Conservation (phyloP, 352 stramenopile genomes). For the Globisporangium spiculum region DNA sequence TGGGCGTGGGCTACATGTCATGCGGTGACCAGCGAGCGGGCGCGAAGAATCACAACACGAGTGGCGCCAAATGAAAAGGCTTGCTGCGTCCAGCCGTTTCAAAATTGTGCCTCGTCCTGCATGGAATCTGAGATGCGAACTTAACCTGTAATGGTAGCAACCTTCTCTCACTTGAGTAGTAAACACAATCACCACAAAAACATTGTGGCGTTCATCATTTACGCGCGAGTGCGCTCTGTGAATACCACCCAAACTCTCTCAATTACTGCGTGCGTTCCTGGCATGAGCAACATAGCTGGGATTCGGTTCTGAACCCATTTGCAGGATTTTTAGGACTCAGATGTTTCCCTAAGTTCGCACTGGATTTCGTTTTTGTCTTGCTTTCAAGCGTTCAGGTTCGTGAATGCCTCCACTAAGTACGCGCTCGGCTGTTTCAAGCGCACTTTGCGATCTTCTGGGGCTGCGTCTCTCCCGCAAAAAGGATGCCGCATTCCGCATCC, state of each 20-base stretch:
- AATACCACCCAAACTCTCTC: too few relatives aligned
- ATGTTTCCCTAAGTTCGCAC: not conserved
- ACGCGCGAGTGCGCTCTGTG: not conserved
- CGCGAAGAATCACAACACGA: not conserved
- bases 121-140: not conserved
- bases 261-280: too few relatives aligned
- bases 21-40: not conserved
- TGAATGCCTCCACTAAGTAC: not conserved
- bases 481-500: not conserved
- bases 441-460: constrained; percentile 15
- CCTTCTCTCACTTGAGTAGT: not conserved
- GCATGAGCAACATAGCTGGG: too few relatives aligned
- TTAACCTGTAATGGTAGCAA: not conserved
- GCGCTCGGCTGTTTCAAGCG: not conserved
- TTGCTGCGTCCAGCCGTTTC: not conserved
- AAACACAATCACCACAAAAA: not conserved
- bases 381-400: not conserved
- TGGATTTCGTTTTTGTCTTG: not conserved
- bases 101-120: not conserved
- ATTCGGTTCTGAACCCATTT: constrained; percentile 12
- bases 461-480: constrained; percentile 14
- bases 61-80: not conserved
- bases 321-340: not conserved
- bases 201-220: not conserved
- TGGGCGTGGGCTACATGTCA: not conserved